A percentile compares a stretch with the other conserved stretches of the same genome.
phyloP scores from a whole-genome alignment of 768 basidiomycete genomes.

The Mrakia frigida region DNA sequence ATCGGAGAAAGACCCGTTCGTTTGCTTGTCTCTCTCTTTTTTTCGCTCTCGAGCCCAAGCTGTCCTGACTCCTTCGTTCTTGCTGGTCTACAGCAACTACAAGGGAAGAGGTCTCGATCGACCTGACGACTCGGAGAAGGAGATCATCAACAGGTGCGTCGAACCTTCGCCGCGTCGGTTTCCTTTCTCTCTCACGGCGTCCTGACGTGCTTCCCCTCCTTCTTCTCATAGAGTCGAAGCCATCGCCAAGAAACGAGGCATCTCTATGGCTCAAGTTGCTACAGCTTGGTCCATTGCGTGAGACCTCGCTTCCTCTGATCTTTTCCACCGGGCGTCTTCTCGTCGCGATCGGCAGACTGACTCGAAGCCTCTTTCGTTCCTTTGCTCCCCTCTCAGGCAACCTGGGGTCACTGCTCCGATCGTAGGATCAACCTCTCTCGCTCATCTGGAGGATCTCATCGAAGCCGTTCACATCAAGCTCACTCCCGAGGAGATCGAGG shows the following conservation, averaged over 20 bases:
- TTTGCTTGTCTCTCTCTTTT: background rate
- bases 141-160: constrained; percentile 37
- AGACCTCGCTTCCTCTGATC: constrained; percentile 54
- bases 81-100: background rate
- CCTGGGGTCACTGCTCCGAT: constrained; percentile 57
- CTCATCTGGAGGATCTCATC: constrained; percentile 55
- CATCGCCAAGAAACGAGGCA: constrained; percentile 53
- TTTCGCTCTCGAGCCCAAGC: background rate
- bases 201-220: constrained; percentile 36
- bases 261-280: constrained; percentile 57
- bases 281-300: constrained; percentile 52
- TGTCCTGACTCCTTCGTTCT: background rate
- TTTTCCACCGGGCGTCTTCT: constrained; percentile 32
- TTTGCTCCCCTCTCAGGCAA: background rate
- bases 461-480: constrained; percentile 50
- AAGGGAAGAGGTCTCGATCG: constrained; percentile 1
- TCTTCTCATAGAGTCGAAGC: constrained; percentile 49
- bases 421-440: constrained; percentile 54
- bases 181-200: constrained; percentile 34
- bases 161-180: constrained; percentile 20
- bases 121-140: constrained; percentile 38
- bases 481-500: constrained; percentile 55
- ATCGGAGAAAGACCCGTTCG: constrained; percentile 41
- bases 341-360: too few species aligned
- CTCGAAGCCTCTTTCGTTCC: constrained; percentile 47